Evolutionary conservation across 352 stramenopile genomes (phyloP).

Genomic region (Globisporangium acanthophoron): DNA sequence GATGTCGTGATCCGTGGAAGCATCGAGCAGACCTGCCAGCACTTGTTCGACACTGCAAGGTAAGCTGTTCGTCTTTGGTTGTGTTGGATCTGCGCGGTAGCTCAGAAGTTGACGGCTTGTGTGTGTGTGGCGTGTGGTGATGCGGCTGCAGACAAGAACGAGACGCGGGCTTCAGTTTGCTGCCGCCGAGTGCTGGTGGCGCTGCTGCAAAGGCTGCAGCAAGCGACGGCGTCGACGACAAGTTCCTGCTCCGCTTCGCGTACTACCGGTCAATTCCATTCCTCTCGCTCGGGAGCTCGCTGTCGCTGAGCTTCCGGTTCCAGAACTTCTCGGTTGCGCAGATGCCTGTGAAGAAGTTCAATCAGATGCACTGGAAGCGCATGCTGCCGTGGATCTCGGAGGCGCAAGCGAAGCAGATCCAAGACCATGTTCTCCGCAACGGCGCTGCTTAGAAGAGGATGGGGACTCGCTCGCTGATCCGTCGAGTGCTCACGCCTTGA

Average conservation of each 20-base stretch:
- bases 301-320: slow-evolving; percentile 81
- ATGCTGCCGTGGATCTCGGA: slow-evolving; percentile 82
- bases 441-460: slow-evolving; percentile 10
- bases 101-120: not conserved
- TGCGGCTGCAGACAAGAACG: slow-evolving; percentile 21
- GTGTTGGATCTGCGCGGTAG: not conserved
- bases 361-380: slow-evolving; percentile 80
- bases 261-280: slow-evolving; percentile 52
- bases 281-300: slow-evolving; percentile 47
- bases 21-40: slow-evolving; percentile 6
- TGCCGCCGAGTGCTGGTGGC: slow-evolving; percentile 2
- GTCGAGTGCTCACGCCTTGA: slow-evolving; percentile 13
- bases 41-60: slow-evolving; percentile 11
- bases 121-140: not conserved
- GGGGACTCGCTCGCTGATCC: slow-evolving; percentile 1
- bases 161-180: slow-evolving; percentile 28
- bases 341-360: slow-evolving; percentile 76
- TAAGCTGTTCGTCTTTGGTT: not conserved
- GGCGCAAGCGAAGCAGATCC: slow-evolving; percentile 39
- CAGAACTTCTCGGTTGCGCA: slow-evolving; percentile 51
- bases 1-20: slow-evolving; percentile 9
- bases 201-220: not conserved
- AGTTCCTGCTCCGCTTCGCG: slow-evolving; percentile 45
- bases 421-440: slow-evolving; percentile 29
- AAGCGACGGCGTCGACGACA: slow-evolving; percentile 25